phyloP scores from a whole-genome alignment of 139 green algal species.

The Monoraphidium neglectum region DNA sequence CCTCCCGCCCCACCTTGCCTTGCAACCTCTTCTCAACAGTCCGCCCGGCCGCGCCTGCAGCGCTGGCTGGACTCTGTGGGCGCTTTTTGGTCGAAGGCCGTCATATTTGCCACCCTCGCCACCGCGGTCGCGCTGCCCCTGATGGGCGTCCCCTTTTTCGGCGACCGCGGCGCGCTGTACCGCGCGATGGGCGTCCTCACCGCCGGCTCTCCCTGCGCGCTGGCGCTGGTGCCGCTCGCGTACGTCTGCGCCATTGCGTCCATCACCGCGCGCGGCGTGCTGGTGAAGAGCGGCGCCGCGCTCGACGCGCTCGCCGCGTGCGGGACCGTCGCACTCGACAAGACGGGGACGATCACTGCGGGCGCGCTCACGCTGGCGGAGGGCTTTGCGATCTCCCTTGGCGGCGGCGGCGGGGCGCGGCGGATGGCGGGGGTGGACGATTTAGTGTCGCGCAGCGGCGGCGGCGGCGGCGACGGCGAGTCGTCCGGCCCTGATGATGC shows the following conservation, averaged over 20 bases:
- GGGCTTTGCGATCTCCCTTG: constrained; percentile 22
- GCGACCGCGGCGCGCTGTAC: constrained; percentile 77
- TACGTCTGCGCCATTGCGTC: constrained; percentile 87
- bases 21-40: constrained; percentile 45
- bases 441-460: neutral
- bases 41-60: constrained; percentile 58
- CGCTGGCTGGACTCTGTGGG: constrained; percentile 70
- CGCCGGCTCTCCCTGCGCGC: constrained; percentile 82
- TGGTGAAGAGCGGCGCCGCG: constrained; percentile 74
- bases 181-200: constrained; percentile 82
- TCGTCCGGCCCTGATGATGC: neutral
- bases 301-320: constrained; percentile 72
- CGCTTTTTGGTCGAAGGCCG: constrained; percentile 65
- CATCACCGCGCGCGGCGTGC: constrained; percentile 61
- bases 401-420: neutral
- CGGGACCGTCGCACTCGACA: constrained; percentile 80
- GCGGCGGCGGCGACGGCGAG: constrained; percentile 4
- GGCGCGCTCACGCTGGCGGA: constrained; percentile 60
- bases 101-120: constrained; percentile 61
- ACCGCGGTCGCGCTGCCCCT: constrained; percentile 47
- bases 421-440: neutral
- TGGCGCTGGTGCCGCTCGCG: constrained; percentile 85
- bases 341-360: constrained; percentile 89
- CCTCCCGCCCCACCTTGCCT: neutral
- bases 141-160: constrained; percentile 63